Evolutionary conservation across 768 basidiomycete genomes (phyloP).

Genomic region (Boletus eberwhitei): DNA sequence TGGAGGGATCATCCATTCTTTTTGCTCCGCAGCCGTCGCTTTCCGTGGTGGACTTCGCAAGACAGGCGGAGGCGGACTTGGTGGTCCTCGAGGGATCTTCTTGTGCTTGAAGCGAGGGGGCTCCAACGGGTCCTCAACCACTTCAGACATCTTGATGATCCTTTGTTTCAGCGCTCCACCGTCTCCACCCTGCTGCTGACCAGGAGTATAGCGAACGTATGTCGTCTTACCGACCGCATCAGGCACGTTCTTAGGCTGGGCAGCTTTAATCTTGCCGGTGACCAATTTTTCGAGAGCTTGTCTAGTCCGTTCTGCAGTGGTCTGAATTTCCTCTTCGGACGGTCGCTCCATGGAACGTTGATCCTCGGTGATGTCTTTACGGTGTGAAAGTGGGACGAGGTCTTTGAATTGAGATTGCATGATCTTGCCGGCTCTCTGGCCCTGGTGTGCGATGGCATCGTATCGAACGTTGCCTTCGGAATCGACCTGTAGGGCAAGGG

Average conservation of each 20-base stretch:
- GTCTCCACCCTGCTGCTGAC: conserved; percentile 70
- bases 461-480: conserved; percentile 95
- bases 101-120: conserved; percentile 98
- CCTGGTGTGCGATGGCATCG: conserved; percentile 95
- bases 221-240: conserved; percentile 78
- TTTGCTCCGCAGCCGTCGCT: conserved; percentile 95
- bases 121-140: conserved; percentile 96
- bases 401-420: conserved; percentile 98
- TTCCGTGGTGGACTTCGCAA: conserved; percentile 93
- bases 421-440: conserved; percentile 79
- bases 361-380: conserved; percentile 80
- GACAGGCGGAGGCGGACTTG: conserved; percentile 94
- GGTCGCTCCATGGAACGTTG: conserved; percentile 84
- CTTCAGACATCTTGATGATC: conserved; percentile 98
- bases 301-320: conserved; percentile 88
- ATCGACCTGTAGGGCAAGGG: conserved; percentile 95
- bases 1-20: conserved; percentile 99
- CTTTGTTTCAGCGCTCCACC: conserved; percentile 73
- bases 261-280: conserved; percentile 96
- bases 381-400: conserved; percentile 85
- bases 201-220: conserved; percentile 96
- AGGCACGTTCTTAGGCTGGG: conserved; percentile 94
- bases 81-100: conserved; percentile 96
- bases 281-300: conserved; percentile 92
- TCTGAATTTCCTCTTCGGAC: conserved; percentile 87